phyloP scores from a whole-genome alignment of 768 basidiomycete genomes.

The Amanita phalloides region DNA sequence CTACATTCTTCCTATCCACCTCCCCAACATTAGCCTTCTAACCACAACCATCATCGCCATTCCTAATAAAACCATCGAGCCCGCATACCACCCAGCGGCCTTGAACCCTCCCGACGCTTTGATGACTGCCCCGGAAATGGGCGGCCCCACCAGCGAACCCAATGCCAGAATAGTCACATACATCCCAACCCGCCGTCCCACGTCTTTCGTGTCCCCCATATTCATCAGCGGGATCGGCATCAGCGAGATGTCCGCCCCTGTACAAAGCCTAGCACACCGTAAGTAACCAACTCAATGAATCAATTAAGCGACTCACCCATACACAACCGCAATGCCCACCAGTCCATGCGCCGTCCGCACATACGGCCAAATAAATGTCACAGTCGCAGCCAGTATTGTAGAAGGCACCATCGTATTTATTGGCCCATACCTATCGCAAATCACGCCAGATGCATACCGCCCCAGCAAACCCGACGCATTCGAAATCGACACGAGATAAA shows the following conservation, averaged over 20 bases:
- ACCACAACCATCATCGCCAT: slow-evolving; percentile 17
- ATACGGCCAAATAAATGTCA: slow-evolving; percentile 69
- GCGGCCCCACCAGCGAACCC: slow-evolving; percentile 59
- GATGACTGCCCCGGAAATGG: slow-evolving; percentile 64
- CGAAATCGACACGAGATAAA: slow-evolving; percentile 58
- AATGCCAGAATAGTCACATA: slow-evolving; percentile 48
- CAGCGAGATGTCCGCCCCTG: slow-evolving; percentile 52
- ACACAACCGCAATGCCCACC: slow-evolving; percentile 45
- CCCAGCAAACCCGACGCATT: slow-evolving; percentile 60
- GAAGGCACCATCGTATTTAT: slow-evolving; percentile 64
- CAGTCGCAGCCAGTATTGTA: slow-evolving; percentile 38
- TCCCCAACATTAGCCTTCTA: slow-evolving; percentile 14
- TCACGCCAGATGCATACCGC: slow-evolving; percentile 39
- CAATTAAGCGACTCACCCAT: slow-evolving; percentile 36
- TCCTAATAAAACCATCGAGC: slow-evolving; percentile 21
- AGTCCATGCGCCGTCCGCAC: slow-evolving; percentile 30
- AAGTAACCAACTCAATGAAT: neutral
- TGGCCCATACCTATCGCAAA: slow-evolving; percentile 48
- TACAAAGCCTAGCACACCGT: slow-evolving; percentile 32
- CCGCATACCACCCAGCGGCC: slow-evolving; percentile 46
- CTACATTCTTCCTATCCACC: slow-evolving; percentile 16
- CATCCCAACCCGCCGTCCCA: slow-evolving; percentile 59
- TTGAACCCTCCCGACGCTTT: slow-evolving; percentile 40
- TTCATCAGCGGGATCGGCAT: slow-evolving; percentile 46
- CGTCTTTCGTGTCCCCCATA: slow-evolving; percentile 48